Base-by-base conservation (phyloP, 306 rosid genomes). In the Elaeagnus macrophylla region DNA sequence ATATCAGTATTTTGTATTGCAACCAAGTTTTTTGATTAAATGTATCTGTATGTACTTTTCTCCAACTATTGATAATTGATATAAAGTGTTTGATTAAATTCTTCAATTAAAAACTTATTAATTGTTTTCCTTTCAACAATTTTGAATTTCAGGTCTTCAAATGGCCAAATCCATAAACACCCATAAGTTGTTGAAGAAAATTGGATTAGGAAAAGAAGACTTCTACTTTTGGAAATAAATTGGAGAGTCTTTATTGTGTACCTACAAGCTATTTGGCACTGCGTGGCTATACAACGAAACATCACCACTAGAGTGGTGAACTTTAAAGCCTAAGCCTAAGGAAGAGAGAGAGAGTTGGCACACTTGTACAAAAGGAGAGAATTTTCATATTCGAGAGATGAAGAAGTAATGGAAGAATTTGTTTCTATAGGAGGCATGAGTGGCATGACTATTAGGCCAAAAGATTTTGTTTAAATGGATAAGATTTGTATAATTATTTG, bases 371-470 rank as follows among this genome's bases (percentile, higher is more conserved):
- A 87, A 69, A 65, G 85, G 13, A 64, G 83, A 47, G 61, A 76
- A 58, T 91, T 80, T 62, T 96, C 96, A 0, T 87, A 87, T 68
- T 96, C 93, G 0, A 95, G 95, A 7, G 99, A 86, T 1, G 73
- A 78, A 64, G 91, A 79, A 71, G 81, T 88, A 3, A 78, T 86
- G 94, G 64, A 83, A 39, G 95, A 79, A 61, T 86, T 90, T 63
- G n/a, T 81, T 39, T 61, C 80, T 12, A 76, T 79, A 60, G 89
- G 99, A 7, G 99, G 96, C 10, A 91, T 87, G 85, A 79, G 77
- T 5, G 95, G 85, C 50, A 77, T 81, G 0, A 67, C 75, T 1
- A 61, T 91, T 52, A 85, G 86, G 37, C 96, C 83, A 0, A 86
- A 79, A 64, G 95, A 81, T 54, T 2, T 74, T 37, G 47, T 72